phyloP scores from a whole-genome alignment of 441 rosid genomes.

The Daphne laureola region DNA sequence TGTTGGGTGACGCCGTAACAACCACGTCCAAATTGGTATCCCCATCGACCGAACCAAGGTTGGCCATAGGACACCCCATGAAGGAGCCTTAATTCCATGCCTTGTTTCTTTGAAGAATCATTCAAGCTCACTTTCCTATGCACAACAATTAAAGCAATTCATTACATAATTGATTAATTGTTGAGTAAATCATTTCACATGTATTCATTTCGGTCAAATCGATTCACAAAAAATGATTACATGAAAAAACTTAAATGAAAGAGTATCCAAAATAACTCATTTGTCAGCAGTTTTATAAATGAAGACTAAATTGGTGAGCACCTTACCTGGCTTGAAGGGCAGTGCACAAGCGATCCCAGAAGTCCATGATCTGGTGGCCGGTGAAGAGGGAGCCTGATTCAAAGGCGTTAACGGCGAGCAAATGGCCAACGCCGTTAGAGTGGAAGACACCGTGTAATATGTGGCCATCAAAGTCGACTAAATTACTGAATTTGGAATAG shows the following conservation, averaged over 20 bases:
- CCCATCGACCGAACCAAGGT: conserved; percentile 87
- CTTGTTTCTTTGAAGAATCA: conserved; percentile 56
- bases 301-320: too few relatives aligned
- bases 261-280: neutral
- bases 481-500: conserved; percentile 28
- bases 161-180: neutral
- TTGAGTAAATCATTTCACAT: too few relatives aligned
- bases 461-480: conserved; percentile 46
- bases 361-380: conserved; percentile 69
- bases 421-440: conserved; percentile 85
- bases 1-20: conserved; percentile 61
- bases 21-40: conserved; percentile 64
- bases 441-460: conserved; percentile 78
- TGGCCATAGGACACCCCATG: conserved; percentile 60
- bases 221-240: too few relatives aligned
- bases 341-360: conserved; percentile 80
- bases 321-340: conserved; percentile 72
- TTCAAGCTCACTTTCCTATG: conserved; percentile 68
- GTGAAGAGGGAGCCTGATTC: conserved; percentile 60
- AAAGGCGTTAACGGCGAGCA: conserved; percentile 56
- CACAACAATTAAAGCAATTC: neutral
- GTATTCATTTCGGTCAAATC: too few relatives aligned
- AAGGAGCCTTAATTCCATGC: conserved; percentile 73
- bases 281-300: too few relatives aligned
- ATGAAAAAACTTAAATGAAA: too few relatives aligned